Percentiles rank a stretch among this genome's conserved stretches.
phyloP scores from a whole-genome alignment of 2,329 filamentous ascomycete species.

The Aspergillus puulaauensis region DNA sequence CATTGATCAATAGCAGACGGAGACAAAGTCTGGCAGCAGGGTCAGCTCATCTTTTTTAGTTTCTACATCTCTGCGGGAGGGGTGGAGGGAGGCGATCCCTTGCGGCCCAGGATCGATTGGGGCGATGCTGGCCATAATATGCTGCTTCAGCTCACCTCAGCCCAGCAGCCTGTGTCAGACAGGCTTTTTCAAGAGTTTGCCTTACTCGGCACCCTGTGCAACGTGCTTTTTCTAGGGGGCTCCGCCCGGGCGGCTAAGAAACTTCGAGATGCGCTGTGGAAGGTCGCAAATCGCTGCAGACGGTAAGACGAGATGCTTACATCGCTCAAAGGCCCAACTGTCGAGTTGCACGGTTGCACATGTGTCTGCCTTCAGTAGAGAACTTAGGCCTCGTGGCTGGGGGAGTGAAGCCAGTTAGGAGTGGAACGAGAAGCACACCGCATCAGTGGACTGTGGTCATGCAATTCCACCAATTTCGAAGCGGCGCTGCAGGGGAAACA shows the following conservation, averaged over 20 bases:
- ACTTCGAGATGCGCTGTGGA: slow-evolving; percentile 12
- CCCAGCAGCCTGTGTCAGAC: background rate
- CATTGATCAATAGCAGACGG: background rate
- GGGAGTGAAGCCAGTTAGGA: background rate
- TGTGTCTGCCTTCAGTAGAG: background rate
- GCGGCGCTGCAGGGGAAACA: slow-evolving; percentile 1
- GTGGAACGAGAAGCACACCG: background rate
- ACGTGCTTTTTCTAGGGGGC: slow-evolving; percentile 2
- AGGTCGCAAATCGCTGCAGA: background rate
- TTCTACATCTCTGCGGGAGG: background rate
- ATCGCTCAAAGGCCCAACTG: background rate
- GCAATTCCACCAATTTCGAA: slow-evolving; percentile 10
- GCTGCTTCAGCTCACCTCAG: slow-evolving; percentile 3
- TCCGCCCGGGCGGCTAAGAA: background rate
- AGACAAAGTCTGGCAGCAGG: background rate
- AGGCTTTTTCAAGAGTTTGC: background rate
- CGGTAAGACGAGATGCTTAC: slow-evolving; percentile 5
- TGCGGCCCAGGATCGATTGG: slow-evolving; percentile 2
- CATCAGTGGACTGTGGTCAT: background rate
- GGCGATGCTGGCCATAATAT: background rate
- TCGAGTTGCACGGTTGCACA: slow-evolving; percentile 6
- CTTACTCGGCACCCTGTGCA: slow-evolving; percentile 4
- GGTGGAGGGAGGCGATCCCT: background rate
- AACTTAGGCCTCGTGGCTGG: background rate
- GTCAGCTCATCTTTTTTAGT: background rate